Evolutionary conservation across 2,329 filamentous ascomycete genomes (phyloP), one percentile per base, ranked within the genome.

Genomic region (Calonectria fujianensis): DNA sequence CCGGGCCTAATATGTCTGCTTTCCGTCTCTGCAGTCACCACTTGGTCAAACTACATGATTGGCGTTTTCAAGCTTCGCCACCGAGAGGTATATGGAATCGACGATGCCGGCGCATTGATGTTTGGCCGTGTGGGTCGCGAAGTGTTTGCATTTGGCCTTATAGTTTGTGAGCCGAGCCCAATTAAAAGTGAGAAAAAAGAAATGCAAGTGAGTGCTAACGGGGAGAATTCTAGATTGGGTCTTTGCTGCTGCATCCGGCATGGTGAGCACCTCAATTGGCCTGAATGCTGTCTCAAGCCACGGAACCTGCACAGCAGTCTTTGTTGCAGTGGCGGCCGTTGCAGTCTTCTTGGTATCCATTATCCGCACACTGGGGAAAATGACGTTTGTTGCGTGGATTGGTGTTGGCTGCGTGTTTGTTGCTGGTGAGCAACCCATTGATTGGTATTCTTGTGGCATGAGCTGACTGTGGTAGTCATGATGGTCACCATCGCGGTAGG

Each of bases 31-130:
- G 75, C 51, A 39, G 87, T 89, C 75, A 89, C 87, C 0, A 88
- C 85, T 3, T 89, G 87, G 87, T 87, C 87, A 5, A 83, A 85
- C 70, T 88, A 86, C 74, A 87, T 88, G n/a, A 82, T 89, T 13
- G 88, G 87, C 11, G 80, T 82, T n/a, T 90, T 90, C 84, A 90
- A 90, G 78, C 76, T 88, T 27, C 80, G 82, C 24, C 89, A 90
- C 77, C 85, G 84, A 2, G 84, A 88, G 50, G 87, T 90, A 1
- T 90, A 90, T 77, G 85, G 87, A 48, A 89, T 91, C 71, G 89
- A 89, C 69, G 89, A 90, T 76, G 89, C 86, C 1, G 89, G 88
- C 27, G 76, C 76, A 4, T 82, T 89, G 51, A 83, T 90, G 11
- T 88, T 89, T 75, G 89, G 89, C 24, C 84, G 82, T 4, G 68